These are phyloP conservation scores for Suillus subalutaceus DNA, from an alignment of 768 basidiomycete genomes.

Conservation along the genomic window DNA sequence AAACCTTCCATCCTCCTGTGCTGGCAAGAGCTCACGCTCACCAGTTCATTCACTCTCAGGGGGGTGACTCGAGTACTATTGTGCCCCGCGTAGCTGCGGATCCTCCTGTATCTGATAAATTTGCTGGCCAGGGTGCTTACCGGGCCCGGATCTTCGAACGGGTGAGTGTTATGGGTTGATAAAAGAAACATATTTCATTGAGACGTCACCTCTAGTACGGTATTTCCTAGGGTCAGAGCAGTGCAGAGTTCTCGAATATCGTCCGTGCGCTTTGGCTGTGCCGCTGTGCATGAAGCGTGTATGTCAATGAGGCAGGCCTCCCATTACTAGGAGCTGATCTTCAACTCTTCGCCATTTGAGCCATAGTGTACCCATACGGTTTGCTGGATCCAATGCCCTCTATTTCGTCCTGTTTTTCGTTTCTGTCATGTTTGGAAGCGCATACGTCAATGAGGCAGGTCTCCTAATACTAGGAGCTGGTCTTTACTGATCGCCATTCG, in stretches of 20 bases:
- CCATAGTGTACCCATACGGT: not conserved
- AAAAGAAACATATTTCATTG: too few relatives aligned
- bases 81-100: not conserved
- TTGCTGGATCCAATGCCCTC: not conserved
- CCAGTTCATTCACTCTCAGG: not conserved
- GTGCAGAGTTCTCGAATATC: not conserved
- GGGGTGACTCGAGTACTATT: not conserved
- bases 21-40: conserved; percentile 2
- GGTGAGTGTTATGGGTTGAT: not conserved
- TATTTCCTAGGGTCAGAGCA: not conserved
- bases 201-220: not conserved
- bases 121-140: not conserved
- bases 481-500: not conserved
- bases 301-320: not conserved
- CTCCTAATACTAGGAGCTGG: not conserved
- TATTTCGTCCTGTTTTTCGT: not conserved
- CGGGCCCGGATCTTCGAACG: not conserved
- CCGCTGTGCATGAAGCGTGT: not conserved
- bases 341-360: not conserved
- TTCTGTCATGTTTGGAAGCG: conserved; percentile 2
- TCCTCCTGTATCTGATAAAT: not conserved
- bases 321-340: not conserved
- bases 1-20: not conserved
- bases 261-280: not conserved
- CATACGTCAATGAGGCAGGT: not conserved